These are phyloP conservation scores for Talaromyces sp. DNA, from an alignment of 2,329 filamentous ascomycete genomes.

Conservation along the genomic window DNA sequence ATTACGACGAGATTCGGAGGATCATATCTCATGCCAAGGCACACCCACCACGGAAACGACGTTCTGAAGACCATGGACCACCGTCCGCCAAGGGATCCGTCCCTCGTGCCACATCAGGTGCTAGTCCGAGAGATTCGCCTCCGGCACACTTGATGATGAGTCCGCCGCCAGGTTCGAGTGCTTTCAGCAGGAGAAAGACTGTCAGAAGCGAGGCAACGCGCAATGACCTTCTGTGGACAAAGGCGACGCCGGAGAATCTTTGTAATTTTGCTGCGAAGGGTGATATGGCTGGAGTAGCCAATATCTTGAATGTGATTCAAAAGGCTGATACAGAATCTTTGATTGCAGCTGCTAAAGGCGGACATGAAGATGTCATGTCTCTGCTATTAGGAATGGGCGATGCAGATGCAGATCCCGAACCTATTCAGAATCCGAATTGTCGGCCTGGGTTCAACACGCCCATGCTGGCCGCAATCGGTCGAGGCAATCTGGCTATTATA, in stretches of 20 bases:
- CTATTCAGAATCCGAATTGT: constrained; percentile 52
- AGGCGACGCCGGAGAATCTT: constrained; percentile 49
- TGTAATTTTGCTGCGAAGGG: constrained; percentile 50
- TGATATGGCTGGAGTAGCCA: constrained; percentile 49
- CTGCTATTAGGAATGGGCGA: constrained; percentile 68
- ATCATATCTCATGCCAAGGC: constrained; percentile 64
- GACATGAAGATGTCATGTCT: constrained; percentile 83
- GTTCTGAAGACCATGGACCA: constrained; percentile 42
- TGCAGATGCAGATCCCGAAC: constrained; percentile 65
- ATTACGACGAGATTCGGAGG: constrained; percentile 73
- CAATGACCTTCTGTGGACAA: constrained; percentile 51
- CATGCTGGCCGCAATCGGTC: constrained; percentile 89
- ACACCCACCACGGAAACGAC: constrained; percentile 46
- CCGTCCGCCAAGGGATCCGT: constrained; percentile 34
- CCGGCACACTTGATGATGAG: constrained; percentile 40
- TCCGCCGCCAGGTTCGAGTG: constrained; percentile 35
- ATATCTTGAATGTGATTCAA: constrained; percentile 48
- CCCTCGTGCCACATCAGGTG: constrained; percentile 43
- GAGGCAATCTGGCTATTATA: constrained; percentile 80
- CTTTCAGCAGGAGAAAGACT: constrained; percentile 40
- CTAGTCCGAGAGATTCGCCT: constrained; percentile 46
- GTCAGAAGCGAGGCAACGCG: constrained; percentile 50
- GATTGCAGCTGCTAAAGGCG: constrained; percentile 86
- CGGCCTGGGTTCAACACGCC: constrained; percentile 77
- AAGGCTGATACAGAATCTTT: constrained; percentile 78